These are phyloP conservation scores for Leccinum uliginosum DNA, from an alignment of 768 basidiomycete genomes.

Conservation along the genomic window DNA sequence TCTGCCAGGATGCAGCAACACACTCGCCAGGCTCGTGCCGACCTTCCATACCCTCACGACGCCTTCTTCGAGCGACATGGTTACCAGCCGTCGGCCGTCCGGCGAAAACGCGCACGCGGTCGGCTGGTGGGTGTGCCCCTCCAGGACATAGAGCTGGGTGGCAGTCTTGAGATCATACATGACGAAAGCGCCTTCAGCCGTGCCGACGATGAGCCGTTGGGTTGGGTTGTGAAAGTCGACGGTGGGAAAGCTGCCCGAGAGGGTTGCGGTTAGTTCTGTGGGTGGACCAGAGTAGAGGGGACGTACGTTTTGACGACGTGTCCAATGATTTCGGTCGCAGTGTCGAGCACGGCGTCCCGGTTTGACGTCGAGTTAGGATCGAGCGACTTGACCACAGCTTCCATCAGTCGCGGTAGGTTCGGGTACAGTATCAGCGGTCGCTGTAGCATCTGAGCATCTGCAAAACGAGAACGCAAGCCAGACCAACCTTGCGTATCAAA, in stretches of 20 bases:
- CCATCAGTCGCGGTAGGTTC: conserved; percentile 80
- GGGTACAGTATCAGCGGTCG: conserved; percentile 82
- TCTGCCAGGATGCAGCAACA: conserved; percentile 82
- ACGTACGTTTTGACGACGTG: conserved; percentile 90
- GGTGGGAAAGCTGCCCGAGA: conserved; percentile 66
- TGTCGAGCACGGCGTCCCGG: conserved; percentile 82
- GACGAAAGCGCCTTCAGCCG: conserved; percentile 87
- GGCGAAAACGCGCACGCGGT: conserved; percentile 90
- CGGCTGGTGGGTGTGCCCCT: conserved; percentile 79
- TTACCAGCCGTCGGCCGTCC: conserved; percentile 86
- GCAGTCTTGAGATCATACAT: conserved; percentile 98
- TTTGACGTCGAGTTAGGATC: conserved; percentile 80
- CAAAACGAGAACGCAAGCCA: neutral
- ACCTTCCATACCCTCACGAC: conserved; percentile 94
- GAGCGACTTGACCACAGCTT: conserved; percentile 93
- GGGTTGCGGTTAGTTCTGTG: neutral
- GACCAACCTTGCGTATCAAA: conserved; percentile 77
- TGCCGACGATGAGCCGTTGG: conserved; percentile 91
- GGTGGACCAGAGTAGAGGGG: neutral
- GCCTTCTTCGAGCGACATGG: conserved; percentile 81
- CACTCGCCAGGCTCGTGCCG: conserved; percentile 77
- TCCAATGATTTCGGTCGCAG: conserved; percentile 91
- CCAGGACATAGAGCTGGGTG: conserved; percentile 90
- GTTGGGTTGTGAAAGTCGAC: conserved; percentile 89
- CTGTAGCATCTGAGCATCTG: conserved; percentile 32